phyloP scores from a whole-genome alignment of 2,329 filamentous ascomycete genomes.

The Pyrenophora teres region DNA sequence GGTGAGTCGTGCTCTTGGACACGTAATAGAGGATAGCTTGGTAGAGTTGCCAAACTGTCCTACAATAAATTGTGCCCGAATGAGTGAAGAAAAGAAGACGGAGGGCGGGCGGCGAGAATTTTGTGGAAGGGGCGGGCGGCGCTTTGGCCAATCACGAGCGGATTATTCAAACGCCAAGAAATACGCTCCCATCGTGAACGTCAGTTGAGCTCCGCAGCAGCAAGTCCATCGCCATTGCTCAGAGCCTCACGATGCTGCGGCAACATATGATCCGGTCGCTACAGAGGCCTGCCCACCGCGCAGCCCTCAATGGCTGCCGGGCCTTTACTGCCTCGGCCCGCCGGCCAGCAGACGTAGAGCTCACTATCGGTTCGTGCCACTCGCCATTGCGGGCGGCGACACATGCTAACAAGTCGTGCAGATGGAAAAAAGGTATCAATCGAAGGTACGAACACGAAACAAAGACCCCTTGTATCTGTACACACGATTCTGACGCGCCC shows the following conservation, averaged over 20 bases:
- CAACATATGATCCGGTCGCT: constrained; percentile 67
- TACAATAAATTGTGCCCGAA: constrained; percentile 71
- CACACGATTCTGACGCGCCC: constrained; percentile 35
- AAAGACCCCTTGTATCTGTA: constrained; percentile 13
- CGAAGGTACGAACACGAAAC: constrained; percentile 69
- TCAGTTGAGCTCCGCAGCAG: constrained; percentile 30
- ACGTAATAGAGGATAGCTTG: constrained; percentile 66
- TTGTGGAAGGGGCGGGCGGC: constrained; percentile 27
- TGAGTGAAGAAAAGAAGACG: constrained; percentile 54
- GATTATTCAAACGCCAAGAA: constrained; percentile 28
- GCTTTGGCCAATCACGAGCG: constrained; percentile 41
- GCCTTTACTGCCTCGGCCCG: constrained; percentile 79
- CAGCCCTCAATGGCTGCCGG: constrained; percentile 66
- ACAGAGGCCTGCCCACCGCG: constrained; percentile 59
- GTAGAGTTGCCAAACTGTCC: constrained; percentile 56
- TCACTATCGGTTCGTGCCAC: constrained; percentile 80
- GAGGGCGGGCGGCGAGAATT: constrained; percentile 26
- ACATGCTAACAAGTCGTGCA: constrained; percentile 52
- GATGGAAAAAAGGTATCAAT: constrained; percentile 99
- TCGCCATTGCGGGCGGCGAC: constrained; percentile 19
- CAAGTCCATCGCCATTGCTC: constrained; percentile 36
- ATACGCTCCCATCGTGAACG: constrained; percentile 27
- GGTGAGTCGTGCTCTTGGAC: constrained; percentile 61
- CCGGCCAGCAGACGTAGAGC: constrained; percentile 89
- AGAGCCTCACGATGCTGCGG: constrained; percentile 61